Percentiles rank a stretch among this genome's conserved stretches.
Evolutionary conservation across 2,329 filamentous ascomycete species (phyloP).

Genomic region (Diplodia scrobiculata): DNA sequence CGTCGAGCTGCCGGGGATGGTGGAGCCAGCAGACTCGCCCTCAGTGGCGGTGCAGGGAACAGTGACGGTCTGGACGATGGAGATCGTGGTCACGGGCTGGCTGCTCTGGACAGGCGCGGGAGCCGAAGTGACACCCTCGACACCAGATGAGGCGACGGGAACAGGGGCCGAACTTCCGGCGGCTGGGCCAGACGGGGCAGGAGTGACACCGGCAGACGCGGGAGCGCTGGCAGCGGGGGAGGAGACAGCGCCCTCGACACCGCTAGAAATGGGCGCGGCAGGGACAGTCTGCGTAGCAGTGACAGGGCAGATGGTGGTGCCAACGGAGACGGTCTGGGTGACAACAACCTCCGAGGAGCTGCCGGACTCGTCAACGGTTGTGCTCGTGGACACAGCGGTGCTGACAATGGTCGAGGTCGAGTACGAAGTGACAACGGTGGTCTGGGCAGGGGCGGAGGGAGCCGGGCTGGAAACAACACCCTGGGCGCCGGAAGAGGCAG

Average conservation of each 20-base stretch:
- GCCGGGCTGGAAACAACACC: background rate
- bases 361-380: conserved; percentile 2
- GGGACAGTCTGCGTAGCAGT: conserved; percentile 31
- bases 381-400: conserved; percentile 3
- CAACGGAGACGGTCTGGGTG: conserved; percentile 17
- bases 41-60: conserved; percentile 44
- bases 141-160: background rate
- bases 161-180: conserved; percentile 1
- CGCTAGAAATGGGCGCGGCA: conserved; percentile 9
- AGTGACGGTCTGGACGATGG: conserved; percentile 43
- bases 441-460: conserved; percentile 23
- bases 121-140: conserved; percentile 12
- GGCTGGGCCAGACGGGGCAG: conserved; percentile 11
- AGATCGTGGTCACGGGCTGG: conserved; percentile 46
- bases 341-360: conserved; percentile 29
- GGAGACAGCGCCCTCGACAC: conserved; percentile 2
- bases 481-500: conserved; percentile 13
- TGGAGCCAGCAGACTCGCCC: conserved; percentile 36
- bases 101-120: conserved; percentile 11
- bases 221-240: conserved; percentile 27
- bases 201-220: conserved; percentile 33
- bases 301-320: conserved; percentile 31
- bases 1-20: conserved; percentile 39
- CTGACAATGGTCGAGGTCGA: conserved; percentile 39
- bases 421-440: conserved; percentile 40